phyloP scores from a whole-genome alignment of 495 filamentous ascomycete genomes.

The Rusavskia elegans region DNA sequence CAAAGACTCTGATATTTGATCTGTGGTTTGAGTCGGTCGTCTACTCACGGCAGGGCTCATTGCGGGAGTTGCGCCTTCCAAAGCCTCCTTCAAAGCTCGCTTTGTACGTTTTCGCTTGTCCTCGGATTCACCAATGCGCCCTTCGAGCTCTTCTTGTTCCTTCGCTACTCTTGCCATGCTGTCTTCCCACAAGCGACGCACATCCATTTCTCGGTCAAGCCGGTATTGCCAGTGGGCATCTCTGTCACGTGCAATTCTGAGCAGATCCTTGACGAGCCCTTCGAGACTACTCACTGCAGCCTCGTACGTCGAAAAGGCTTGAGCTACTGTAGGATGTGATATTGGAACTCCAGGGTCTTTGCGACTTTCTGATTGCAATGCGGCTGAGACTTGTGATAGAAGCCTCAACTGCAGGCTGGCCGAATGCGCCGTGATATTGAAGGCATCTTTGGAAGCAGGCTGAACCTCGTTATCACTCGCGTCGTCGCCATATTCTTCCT shows the following conservation, averaged over 20 bases:
- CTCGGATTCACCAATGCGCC: slow-evolving; percentile 75
- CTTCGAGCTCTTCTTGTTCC: slow-evolving; percentile 84
- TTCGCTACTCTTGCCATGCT: slow-evolving; percentile 89
- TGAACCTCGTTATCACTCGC: slow-evolving; percentile 63
- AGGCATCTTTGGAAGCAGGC: slow-evolving; percentile 67
- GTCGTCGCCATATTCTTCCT: slow-evolving; percentile 70
- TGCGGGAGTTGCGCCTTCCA: slow-evolving; percentile 39
- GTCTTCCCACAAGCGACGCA: slow-evolving; percentile 93
- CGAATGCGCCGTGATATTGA: slow-evolving; percentile 91
- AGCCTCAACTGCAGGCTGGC: slow-evolving; percentile 84
- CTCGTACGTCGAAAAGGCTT: slow-evolving; percentile 79
- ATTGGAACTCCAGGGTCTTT: slow-evolving; percentile 55
- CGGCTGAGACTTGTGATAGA: slow-evolving; percentile 65
- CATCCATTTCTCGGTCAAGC: slow-evolving; percentile 71
- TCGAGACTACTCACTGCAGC: slow-evolving; percentile 77
- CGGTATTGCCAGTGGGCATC: slow-evolving; percentile 96
- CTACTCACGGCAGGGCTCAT: slow-evolving; percentile 19
- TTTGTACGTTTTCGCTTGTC: slow-evolving; percentile 81
- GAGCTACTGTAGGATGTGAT: slow-evolving; percentile 54
- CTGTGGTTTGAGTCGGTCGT: slow-evolving; percentile 9
- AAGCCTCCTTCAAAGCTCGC: slow-evolving; percentile 70
- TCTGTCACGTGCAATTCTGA: slow-evolving; percentile 82
- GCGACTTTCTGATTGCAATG: slow-evolving; percentile 55
- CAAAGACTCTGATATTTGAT: slow-evolving; percentile 1
- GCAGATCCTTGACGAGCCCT: slow-evolving; percentile 67